phyloP scores from a whole-genome alignment of 2,329 filamentous ascomycete species.

The Penicillium sp. region DNA sequence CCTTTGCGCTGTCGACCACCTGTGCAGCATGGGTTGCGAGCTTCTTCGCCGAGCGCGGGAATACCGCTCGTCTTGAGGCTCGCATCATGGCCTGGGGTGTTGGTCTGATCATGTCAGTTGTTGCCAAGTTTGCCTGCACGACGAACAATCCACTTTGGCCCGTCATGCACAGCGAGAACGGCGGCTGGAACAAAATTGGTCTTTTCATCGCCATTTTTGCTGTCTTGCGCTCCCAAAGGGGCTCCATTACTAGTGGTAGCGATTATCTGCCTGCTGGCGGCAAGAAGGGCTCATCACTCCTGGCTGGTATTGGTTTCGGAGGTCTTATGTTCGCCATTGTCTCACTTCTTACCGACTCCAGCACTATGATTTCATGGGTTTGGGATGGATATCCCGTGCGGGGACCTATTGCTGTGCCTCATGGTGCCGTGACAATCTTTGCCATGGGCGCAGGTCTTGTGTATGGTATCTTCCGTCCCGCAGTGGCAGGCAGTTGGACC shows the following conservation, averaged over 20 bases:
- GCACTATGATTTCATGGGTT: conserved; percentile 98
- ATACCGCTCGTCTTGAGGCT: conserved; percentile 74
- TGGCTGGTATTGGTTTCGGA: conserved; percentile 76
- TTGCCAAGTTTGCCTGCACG: conserved; percentile 88
- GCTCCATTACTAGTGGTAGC: conserved; percentile 54
- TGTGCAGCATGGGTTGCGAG: conserved; percentile 83
- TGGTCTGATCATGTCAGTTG: conserved; percentile 79
- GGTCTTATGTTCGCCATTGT: conserved; percentile 88
- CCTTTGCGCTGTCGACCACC: conserved; percentile 76
- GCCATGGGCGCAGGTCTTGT: conserved; percentile 83
- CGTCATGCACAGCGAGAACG: conserved; percentile 84
- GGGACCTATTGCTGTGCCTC: conserved; percentile 84
- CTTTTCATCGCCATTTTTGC: conserved; percentile 74
- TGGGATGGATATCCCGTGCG: conserved; percentile 95
- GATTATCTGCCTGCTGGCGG: conserved; percentile 53
- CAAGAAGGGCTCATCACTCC: conserved; percentile 66
- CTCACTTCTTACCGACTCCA: conserved; percentile 91
- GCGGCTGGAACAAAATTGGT: conserved; percentile 87
- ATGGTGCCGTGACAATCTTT: conserved; percentile 81
- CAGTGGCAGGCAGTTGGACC: conserved; percentile 73
- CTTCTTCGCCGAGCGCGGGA: conserved; percentile 73
- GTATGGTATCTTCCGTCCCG: conserved; percentile 72
- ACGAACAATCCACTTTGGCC: conserved; percentile 99
- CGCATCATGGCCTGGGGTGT: conserved; percentile 78
- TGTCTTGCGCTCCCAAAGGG: conserved; percentile 72